Base-by-base conservation (phyloP, 108 stramenopile genomes). In the Stephanodiscus minutulus region DNA sequence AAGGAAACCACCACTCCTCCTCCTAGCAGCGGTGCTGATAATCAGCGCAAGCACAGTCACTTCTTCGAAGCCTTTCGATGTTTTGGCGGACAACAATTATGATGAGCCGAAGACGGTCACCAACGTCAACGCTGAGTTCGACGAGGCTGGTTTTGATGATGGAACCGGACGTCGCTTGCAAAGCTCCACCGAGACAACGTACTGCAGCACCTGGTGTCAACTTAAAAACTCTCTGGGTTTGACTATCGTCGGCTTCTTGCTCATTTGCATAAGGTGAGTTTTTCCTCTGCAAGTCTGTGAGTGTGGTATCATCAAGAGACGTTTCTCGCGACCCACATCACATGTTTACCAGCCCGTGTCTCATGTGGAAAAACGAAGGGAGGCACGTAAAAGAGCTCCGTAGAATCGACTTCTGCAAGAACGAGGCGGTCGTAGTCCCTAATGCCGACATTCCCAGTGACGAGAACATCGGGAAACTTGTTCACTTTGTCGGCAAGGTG, bases 281-380 rank as follows among this genome's bases (percentile, higher is more conserved):
- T 7, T 27, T 44, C 15, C 43, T 44, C 15, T 3, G 13, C 12
- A 15, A 44, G 43, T 44, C 15, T 44, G 43, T 15, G 13, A 44
- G 12, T 44, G 0, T 44, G 12, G 43, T 15, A 44, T 44, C 15
- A 44, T 13, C 43, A 44, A 44, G 55, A 4, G 29, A 4, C 29
- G 28, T 22, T 55, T 55, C 24, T 55, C 28, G 24, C 6, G 1
- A 28, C 24, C 27, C 54, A 55, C 13, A 13, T 33, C 55, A 31
- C 55, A 7, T 56, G 28, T 56, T 29, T 28, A 2, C 18, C 39
- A 75, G 72, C 33, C 81, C 81, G 22, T 77, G 76, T 57, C 33
- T 83, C 8, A 71, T 85, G 68, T 85, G 82, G 82, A 82, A 83
- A 58, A 85, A 85, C 55, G 82, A 83, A 72, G 84, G 84, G 18